Conservation (phyloP, 345 rosid species). For the Murraya paniculata region DNA sequence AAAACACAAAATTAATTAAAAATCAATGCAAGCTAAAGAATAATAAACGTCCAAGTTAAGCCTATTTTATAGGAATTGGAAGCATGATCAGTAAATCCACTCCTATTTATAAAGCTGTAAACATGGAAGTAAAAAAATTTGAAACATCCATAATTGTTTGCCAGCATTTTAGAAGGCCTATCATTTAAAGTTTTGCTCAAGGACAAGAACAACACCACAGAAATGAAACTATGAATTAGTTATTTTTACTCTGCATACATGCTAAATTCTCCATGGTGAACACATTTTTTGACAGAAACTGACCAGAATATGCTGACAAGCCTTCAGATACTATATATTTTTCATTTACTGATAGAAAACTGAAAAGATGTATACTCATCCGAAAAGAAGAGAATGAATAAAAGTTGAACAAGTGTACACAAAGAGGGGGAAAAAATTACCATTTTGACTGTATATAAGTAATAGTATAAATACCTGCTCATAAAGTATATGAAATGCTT, state of each 20-base stretch:
- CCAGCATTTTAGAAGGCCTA: background rate
- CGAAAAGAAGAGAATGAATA: background rate
- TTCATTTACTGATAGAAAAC: background rate
- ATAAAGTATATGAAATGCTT: slow-evolving; percentile 53
- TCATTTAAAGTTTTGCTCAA: background rate
- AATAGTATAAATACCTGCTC: slow-evolving; percentile 49
- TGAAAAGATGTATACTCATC: background rate
- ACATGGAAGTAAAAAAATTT: background rate
- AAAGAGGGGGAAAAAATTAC: background rate
- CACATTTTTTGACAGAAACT: background rate
- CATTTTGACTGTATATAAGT: background rate
- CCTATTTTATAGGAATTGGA: background rate
- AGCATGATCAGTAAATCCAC: background rate
- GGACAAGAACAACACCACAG: background rate
- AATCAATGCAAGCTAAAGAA: background rate
- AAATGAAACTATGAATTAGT: background rate
- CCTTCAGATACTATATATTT: background rate
- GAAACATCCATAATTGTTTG: background rate
- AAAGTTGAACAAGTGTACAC: background rate
- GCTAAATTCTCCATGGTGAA: background rate
- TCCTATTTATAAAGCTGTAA: background rate
- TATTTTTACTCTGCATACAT: background rate
- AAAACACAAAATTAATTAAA: background rate
- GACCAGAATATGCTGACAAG: background rate
- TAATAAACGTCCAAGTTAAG: background rate